Evolutionary conservation across 345 rosid species (phyloP), one percentile per base, ranked within the genome.

Genomic region (Lepidium africanum): DNA sequence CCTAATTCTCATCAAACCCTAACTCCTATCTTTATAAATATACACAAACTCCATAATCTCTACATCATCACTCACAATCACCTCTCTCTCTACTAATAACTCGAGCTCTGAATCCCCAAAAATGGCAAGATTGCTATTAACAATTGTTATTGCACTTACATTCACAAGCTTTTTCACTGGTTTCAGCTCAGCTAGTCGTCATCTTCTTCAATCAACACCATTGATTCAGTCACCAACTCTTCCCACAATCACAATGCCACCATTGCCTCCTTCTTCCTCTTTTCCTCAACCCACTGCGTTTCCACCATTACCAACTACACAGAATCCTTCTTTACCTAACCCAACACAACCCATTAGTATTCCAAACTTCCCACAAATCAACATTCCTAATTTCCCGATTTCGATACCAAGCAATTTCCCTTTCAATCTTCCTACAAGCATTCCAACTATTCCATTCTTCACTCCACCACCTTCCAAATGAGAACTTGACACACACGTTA

Each of bases 391-490:
- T 33, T 73, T 73, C 33, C 76, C 71, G 7, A 6, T 72, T 64
- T 40, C n/a, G 14, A 40, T 73, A 11, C 77, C 77, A 25, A 66
- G 9, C 48, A 73, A 73, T 47, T 73, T 73, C 53, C 77, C 77
- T 7, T 73, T 73, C 38, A 73, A 42, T 35, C 17, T 73, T 59
- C 77, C 77, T 15, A 58, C 67, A 5, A 73, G 56, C 55, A 65
- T 73, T 9, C 72, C 77, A 32, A 65, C 47, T 2, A 32, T 73
- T 27, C 67, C 77, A 10, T 73, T 59, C 72, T 51, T 73, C 16
- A 73, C 72, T 65, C 77, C 77, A 41, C 77, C 77, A 65, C 77
- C 77, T 73, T 73, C 77, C 61, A 66, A 66, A 16, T 73, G 67
- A 64, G 11, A 73, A 53, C 23, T 36, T 53, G 37, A 7, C 16